phyloP scores from a whole-genome alignment of 106 monocot species.

The Gastrodia elata region DNA sequence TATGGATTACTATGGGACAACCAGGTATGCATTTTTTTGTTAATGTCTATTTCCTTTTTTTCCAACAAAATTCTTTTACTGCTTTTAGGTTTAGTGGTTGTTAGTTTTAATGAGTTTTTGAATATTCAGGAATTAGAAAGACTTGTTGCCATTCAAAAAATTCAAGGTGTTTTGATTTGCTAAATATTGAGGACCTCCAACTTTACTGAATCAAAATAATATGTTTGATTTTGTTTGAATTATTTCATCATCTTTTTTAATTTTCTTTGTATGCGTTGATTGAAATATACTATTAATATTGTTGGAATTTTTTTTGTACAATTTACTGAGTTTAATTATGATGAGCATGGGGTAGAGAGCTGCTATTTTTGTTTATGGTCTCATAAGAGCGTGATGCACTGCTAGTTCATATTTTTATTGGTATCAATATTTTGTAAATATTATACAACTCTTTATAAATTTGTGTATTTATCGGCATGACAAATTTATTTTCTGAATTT shows the following conservation, averaged over 20 bases:
- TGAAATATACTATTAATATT: neutral
- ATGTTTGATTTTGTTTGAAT: neutral
- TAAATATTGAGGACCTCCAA: neutral
- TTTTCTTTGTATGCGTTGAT: neutral
- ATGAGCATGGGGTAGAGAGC: neutral
- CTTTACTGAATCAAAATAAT: neutral
- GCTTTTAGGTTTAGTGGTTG: neutral
- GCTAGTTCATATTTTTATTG: neutral
- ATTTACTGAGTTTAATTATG: neutral
- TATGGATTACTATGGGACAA: constrained; percentile 76
- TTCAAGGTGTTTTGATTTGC: neutral
- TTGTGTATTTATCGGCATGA: neutral
- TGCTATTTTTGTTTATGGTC: neutral
- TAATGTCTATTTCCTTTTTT: neutral
- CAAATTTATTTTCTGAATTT: neutral
- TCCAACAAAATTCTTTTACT: neutral
- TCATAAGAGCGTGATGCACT: neutral
- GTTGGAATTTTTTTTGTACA: neutral
- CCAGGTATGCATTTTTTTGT: constrained; percentile 36
- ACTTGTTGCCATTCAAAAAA: neutral
- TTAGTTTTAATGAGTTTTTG: neutral
- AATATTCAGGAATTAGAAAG: no score
- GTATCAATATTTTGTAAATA: neutral
- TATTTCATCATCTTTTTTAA: neutral
- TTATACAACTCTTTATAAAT: neutral